phyloP scores from a whole-genome alignment of 805 yeast genomes.

The Saccharomycopsis sp. region DNA sequence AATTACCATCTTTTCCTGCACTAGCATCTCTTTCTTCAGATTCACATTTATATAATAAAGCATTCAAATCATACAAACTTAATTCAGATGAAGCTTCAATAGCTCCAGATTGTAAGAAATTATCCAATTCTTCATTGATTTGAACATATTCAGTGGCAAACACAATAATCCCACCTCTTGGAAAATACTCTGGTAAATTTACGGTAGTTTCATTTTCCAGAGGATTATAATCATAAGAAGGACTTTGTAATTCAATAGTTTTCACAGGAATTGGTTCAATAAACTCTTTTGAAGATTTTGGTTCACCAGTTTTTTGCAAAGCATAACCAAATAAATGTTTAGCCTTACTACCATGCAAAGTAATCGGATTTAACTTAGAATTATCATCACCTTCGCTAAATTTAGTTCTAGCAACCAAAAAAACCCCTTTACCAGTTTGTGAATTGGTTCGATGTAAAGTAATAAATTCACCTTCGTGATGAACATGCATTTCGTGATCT shows the following conservation, averaged over 20 bases:
- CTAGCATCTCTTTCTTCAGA: slow-evolving; percentile 81
- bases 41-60: slow-evolving; percentile 66
- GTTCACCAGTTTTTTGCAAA: slow-evolving; percentile 43
- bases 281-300: slow-evolving; percentile 25
- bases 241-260: slow-evolving; percentile 40
- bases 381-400: slow-evolving; percentile 36
- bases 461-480: slow-evolving; percentile 86
- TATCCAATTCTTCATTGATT: slow-evolving; percentile 56
- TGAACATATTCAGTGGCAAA: slow-evolving; percentile 59
- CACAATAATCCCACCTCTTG: slow-evolving; percentile 86
- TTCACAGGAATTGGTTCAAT: slow-evolving; percentile 61
- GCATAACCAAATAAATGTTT: slow-evolving; percentile 48
- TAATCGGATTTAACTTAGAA: slow-evolving; percentile 43
- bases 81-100: slow-evolving; percentile 56
- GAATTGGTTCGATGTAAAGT: slow-evolving; percentile 84
- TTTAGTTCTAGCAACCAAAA: slow-evolving; percentile 77
- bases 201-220: slow-evolving; percentile 39
- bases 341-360: slow-evolving; percentile 50
- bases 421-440: slow-evolving; percentile 79
- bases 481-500: slow-evolving; percentile 88
- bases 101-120: slow-evolving; percentile 65
- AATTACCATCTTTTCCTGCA: slow-evolving; percentile 61
- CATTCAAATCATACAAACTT: slow-evolving; percentile 60
- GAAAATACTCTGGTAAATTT: slow-evolving; percentile 51
- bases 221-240: slow-evolving; percentile 36